Evolutionary conservation across 2,329 filamentous ascomycete genomes (phyloP).

Genomic region (Apiospora sp.): DNA sequence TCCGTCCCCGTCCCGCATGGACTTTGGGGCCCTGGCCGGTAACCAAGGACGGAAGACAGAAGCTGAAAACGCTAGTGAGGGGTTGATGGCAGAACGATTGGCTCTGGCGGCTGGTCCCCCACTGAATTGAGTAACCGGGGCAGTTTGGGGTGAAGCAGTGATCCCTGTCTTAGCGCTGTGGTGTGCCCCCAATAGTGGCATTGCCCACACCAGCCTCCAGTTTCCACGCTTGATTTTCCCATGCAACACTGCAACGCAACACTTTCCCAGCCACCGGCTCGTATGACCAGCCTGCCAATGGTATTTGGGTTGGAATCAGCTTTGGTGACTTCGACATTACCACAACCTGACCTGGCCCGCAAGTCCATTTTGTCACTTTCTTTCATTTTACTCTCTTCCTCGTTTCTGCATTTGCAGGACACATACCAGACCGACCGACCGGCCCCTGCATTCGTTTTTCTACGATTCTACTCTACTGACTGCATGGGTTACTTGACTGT

Average conservation of each 20-base stretch:
- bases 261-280: constrained; percentile 20
- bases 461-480: neutral
- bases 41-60: constrained; percentile 9
- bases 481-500: constrained; percentile 3
- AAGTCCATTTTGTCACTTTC: neutral
- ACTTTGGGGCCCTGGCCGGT: neutral
- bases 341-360: constrained; percentile 8
- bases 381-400: neutral
- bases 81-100: constrained; percentile 4
- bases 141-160: constrained; percentile 18
- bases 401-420: constrained; percentile 20
- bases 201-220: constrained; percentile 15
- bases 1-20: constrained; percentile 1
- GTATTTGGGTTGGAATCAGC: constrained; percentile 2
- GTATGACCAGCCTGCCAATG: constrained; percentile 21
- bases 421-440: neutral
- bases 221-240: constrained; percentile 18
- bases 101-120: neutral
- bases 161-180: constrained; percentile 15
- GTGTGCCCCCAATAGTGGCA: constrained; percentile 9
- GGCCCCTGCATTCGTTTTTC: neutral
- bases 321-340: constrained; percentile 8
- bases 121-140: constrained; percentile 21
- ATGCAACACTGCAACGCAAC: constrained; percentile 17
- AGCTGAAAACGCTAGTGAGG: constrained; percentile 20